Percentiles rank a stretch among this genome's conserved stretches.
These are phyloP conservation scores for Fistulinella prunicolor DNA, from an alignment of 768 basidiomycete genomes.

Conservation along the genomic window DNA sequence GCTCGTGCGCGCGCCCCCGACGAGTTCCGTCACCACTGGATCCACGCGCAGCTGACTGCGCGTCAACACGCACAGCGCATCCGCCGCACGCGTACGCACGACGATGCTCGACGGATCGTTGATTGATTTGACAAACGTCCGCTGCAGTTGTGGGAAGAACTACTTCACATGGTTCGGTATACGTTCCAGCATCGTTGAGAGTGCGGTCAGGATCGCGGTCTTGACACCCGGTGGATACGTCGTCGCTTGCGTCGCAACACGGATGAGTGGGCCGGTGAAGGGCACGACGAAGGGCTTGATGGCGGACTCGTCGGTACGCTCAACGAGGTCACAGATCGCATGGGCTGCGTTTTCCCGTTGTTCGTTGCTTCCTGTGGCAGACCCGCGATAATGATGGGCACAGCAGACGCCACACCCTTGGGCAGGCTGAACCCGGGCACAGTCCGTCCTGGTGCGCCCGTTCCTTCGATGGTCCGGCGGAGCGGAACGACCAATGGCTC, in stretches of 20 bases:
- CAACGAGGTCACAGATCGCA: conserved; percentile 91
- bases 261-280: conserved; percentile 93
- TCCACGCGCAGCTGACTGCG: conserved; percentile 86
- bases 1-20: conserved; percentile 58
- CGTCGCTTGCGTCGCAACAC: conserved; percentile 87
- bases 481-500: conserved; percentile 89
- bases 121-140: conserved; percentile 93
- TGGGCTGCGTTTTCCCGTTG: conserved; percentile 94
- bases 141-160: conserved; percentile 97
- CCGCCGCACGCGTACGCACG: conserved; percentile 79
- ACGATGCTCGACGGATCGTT: conserved; percentile 74
- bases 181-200: conserved; percentile 78
- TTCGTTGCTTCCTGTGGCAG: conserved; percentile 94
- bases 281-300: conserved; percentile 96
- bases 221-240: conserved; percentile 93
- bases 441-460: conserved; percentile 68
- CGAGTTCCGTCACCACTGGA: conserved; percentile 89
- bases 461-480: conserved; percentile 81
- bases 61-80: conserved; percentile 89
- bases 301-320: conserved; percentile 75
- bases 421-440: conserved; percentile 86
- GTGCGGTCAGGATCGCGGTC: conserved; percentile 81
- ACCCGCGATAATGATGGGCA: conserved; percentile 88
- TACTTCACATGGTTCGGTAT: conserved; percentile 92
- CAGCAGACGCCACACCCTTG: conserved; percentile 79